These are phyloP conservation scores for Auxenochlorella protothecoides DNA, from an alignment of 139 green algal genomes.

Conservation along the genomic window DNA sequence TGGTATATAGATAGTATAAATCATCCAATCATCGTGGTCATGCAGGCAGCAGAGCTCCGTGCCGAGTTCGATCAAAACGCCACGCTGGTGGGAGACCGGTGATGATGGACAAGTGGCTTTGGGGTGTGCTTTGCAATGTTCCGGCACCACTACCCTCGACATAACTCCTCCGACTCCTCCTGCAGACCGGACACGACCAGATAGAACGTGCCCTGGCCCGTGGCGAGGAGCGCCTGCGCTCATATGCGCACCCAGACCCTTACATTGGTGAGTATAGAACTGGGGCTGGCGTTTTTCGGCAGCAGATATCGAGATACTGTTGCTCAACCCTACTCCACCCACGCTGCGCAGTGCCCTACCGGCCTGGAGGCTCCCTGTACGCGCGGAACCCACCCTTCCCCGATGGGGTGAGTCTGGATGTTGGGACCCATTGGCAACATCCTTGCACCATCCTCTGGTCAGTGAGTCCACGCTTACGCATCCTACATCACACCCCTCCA, in stretches of 20 bases:
- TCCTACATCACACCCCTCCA: no score
- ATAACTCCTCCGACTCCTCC: neutral
- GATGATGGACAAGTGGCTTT: no score
- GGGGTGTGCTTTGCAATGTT: neutral
- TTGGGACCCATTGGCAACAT: no score
- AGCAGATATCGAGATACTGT: neutral
- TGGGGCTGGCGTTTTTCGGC: neutral
- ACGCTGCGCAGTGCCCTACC: constrained; percentile 36
- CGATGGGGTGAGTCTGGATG: neutral
- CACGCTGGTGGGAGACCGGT: neutral
- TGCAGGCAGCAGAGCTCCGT: constrained; percentile 1
- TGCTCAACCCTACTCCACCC: neutral
- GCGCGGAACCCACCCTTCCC: constrained; percentile 39
- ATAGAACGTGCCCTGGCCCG: constrained; percentile 23
- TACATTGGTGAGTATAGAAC: constrained; percentile 34
- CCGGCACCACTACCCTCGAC: neutral
- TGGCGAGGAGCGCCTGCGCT: constrained; percentile 24
- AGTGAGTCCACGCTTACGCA: no score
- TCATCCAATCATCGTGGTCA: neutral
- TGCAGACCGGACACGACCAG: constrained; percentile 17
- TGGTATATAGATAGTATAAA: neutral
- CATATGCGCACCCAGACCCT: constrained; percentile 36
- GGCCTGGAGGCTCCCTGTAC: constrained; percentile 41
- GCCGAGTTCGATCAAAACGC: constrained; percentile 6
- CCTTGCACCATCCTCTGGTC: no score